Percentiles rank a stretch among this genome's conserved stretches.
phyloP scores from a whole-genome alignment of 1,139 yeast genomes.

The Zygosaccharomyces pseudobailii region DNA sequence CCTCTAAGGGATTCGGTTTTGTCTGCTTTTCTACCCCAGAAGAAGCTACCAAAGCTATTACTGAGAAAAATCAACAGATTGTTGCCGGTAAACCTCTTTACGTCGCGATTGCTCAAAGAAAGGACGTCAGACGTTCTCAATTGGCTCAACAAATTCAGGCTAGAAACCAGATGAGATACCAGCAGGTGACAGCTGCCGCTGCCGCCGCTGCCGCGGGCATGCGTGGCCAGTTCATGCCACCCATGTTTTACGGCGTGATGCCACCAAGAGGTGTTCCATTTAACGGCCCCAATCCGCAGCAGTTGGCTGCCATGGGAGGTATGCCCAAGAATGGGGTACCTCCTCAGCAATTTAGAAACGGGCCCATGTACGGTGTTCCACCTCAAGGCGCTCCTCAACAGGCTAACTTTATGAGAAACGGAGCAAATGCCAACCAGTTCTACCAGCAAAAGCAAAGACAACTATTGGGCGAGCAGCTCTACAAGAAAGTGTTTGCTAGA shows the following conservation, averaged over 20 bases:
- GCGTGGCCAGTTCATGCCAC: slow-evolving; percentile 94
- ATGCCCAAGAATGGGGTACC: slow-evolving; percentile 65
- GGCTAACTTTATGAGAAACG: slow-evolving; percentile 40
- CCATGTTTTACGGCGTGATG: slow-evolving; percentile 79
- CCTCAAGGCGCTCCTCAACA: slow-evolving; percentile 56
- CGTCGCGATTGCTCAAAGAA: slow-evolving; percentile 98
- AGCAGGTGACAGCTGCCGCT: slow-evolving; percentile 76
- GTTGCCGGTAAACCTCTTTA: slow-evolving; percentile 93
- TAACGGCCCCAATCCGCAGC: slow-evolving; percentile 86
- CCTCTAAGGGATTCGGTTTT: slow-evolving; percentile 97
- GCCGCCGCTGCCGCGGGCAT: slow-evolving; percentile 50
- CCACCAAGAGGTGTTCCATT: slow-evolving; percentile 87
- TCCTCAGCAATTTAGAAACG: slow-evolving; percentile 51
- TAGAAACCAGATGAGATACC: slow-evolving; percentile 97
- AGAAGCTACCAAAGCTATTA: slow-evolving; percentile 97
- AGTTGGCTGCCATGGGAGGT: slow-evolving; percentile 48
- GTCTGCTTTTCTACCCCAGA: slow-evolving; percentile 98
- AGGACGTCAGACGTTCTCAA: slow-evolving; percentile 96
- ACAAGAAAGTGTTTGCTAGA: slow-evolving; percentile 88
- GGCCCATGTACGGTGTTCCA: slow-evolving; percentile 82
- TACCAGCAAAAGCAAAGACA: slow-evolving; percentile 77
- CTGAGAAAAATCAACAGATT: slow-evolving; percentile 98
- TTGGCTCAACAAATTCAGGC: slow-evolving; percentile 97
- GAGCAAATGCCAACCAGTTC: slow-evolving; percentile 43
- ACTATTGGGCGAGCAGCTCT: slow-evolving; percentile 95